Evolutionary conservation across 2,329 filamentous ascomycete species (phyloP).

Genomic region (Immersiporthe knoxdaviesiana): DNA sequence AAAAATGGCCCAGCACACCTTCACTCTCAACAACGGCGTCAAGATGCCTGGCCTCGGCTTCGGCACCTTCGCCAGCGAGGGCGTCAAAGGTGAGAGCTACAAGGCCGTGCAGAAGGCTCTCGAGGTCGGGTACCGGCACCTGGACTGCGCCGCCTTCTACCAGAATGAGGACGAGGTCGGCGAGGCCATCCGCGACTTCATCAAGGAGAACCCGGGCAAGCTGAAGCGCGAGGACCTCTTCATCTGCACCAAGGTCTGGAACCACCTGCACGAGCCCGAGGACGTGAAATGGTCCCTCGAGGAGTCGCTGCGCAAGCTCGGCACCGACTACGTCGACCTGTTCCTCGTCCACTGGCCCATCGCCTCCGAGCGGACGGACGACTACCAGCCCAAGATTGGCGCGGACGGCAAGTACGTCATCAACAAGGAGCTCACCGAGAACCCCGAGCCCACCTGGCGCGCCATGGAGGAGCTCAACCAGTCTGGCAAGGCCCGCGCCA

Average conservation of each 20-base stretch:
- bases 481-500: slow-evolving; percentile 57
- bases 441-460: slow-evolving; percentile 65
- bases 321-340: slow-evolving; percentile 59
- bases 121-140: slow-evolving; percentile 66
- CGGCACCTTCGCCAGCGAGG: slow-evolving; percentile 70
- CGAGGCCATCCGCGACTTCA: slow-evolving; percentile 54
- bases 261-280: slow-evolving; percentile 64
- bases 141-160: slow-evolving; percentile 72
- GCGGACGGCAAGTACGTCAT: slow-evolving; percentile 52
- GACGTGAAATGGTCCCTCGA: slow-evolving; percentile 58
- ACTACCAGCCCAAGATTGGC: slow-evolving; percentile 49
- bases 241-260: slow-evolving; percentile 72
- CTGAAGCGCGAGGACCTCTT: slow-evolving; percentile 58
- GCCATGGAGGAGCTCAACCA: slow-evolving; percentile 63
- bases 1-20: slow-evolving; percentile 36
- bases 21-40: slow-evolving; percentile 55
- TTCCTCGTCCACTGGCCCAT: slow-evolving; percentile 61
- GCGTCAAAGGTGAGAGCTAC: slow-evolving; percentile 61
- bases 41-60: slow-evolving; percentile 66
- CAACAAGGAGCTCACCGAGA: slow-evolving; percentile 65
- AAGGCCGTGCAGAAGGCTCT: slow-evolving; percentile 67
- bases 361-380: slow-evolving; percentile 48
- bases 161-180: slow-evolving; percentile 68
- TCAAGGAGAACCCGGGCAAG: slow-evolving; percentile 44
- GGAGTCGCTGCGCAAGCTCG: slow-evolving; percentile 54